Base-by-base conservation (phyloP, 148 eudicot genomes). In the Silene latifolia region DNA sequence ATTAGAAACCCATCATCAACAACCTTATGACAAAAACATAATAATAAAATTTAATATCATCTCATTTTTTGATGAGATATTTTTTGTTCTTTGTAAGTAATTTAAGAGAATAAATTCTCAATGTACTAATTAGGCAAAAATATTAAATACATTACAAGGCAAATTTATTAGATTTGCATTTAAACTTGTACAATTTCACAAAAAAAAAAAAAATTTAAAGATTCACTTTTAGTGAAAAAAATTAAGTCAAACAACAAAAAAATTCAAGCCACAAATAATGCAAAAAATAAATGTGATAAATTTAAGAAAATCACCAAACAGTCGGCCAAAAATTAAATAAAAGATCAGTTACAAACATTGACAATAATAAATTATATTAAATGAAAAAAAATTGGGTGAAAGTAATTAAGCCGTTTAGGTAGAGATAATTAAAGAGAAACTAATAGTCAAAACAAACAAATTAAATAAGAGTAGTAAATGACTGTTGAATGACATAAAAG, bases 401-500 rank as follows among this genome's bases (percentile, higher is more conserved):
- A 8, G 58, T 11, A 68, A 68, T 68, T 46, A 68, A 67, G 2
- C 54, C 27, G 47, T 42, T 8, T 69, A 69, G 46, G 27, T 57
- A 25, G 18, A 23, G 19, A 7, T 51, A 24, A 46, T 67, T 42
- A 56, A 19, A 67, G 20, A 57, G 62, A 29, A 67, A 12, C 59
- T 67, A 27, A 60, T 71, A 71, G 42, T 71, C 61, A 63, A 25
- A 63, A 53, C 12, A 57, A 27, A 1, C 8, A 68, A 70, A 70
- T 5, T 70, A 75, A 57, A 20, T 0, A 67, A 53, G 69, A 48
- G 63, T 7, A 51, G 27, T 53, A 15, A 47, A 57, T 61, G 63
- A 60, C 12, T 60, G 27, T 19, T 60, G 13, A 60, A 20, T 19
- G 23, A 19, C 23, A 60, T 20, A 62, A 2, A 25, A 7, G 73